These are phyloP conservation scores for Elongisporangium undulatum DNA, from an alignment of 352 stramenopile species.

Conservation along the genomic window DNA sequence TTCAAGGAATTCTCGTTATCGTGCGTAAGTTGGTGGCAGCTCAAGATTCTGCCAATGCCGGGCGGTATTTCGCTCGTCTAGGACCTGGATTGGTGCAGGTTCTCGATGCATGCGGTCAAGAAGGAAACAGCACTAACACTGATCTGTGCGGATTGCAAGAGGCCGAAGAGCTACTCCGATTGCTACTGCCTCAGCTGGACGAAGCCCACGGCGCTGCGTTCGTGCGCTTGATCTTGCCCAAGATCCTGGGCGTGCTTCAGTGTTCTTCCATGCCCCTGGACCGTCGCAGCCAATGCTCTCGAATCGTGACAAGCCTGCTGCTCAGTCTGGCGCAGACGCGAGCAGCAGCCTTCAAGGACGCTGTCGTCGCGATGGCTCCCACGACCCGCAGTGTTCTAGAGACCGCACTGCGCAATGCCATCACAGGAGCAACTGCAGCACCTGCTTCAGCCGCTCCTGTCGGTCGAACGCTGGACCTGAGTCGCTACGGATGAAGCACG, in stretches of 20 bases:
- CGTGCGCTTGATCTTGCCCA: slow-evolving; percentile 55
- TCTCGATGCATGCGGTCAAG: slow-evolving; percentile 7
- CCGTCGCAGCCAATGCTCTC: slow-evolving; percentile 9
- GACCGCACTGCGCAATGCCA: slow-evolving; percentile 32
- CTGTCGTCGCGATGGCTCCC: slow-evolving; percentile 35
- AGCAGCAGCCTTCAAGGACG: slow-evolving; percentile 44
- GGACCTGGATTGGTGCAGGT: slow-evolving; percentile 33
- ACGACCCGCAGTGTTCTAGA: slow-evolving; percentile 32
- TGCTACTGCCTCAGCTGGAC: slow-evolving; percentile 43
- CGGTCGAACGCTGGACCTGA: slow-evolving; percentile 37
- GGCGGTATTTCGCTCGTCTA: slow-evolving; percentile 41
- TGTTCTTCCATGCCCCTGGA: slow-evolving; percentile 6
- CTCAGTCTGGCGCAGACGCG: slow-evolving; percentile 52
- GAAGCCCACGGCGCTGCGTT: slow-evolving; percentile 40
- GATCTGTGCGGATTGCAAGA: slow-evolving; percentile 33
- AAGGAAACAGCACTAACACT: not conserved
- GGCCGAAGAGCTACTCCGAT: slow-evolving; percentile 38
- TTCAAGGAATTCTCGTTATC: slow-evolving; percentile 30
- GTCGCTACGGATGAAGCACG: slow-evolving; percentile 31
- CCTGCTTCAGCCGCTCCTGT: slow-evolving; percentile 1
- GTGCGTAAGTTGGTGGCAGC: slow-evolving; percentile 41
- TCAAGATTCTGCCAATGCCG: slow-evolving; percentile 25
- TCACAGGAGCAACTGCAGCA: slow-evolving; percentile 18
- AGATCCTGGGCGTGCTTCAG: slow-evolving; percentile 34
- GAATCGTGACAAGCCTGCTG: slow-evolving; percentile 31